A percentile compares a stretch with the other conserved stretches of the same genome.
These are phyloP conservation scores for Kazachstania kunashirensis DNA, from an alignment of 805 yeast species.

Conservation along the genomic window DNA sequence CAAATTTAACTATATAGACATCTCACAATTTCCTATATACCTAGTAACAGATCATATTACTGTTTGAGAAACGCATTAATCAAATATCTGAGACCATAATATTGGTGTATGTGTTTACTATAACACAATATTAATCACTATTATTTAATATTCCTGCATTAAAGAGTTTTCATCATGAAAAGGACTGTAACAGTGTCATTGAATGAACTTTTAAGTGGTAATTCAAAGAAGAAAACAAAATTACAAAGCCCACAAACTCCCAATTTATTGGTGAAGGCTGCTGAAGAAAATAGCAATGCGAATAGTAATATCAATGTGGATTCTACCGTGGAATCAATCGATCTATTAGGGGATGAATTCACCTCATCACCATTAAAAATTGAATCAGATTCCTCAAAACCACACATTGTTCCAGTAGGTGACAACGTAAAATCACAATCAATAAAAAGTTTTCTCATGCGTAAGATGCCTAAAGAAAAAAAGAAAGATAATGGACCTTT, in stretches of 20 bases:
- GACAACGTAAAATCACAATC: constrained; percentile 8
- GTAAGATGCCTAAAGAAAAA: constrained; percentile 4
- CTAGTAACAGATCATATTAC: no score
- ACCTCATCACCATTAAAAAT: constrained; percentile 9
- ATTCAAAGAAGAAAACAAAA: constrained; percentile 7
- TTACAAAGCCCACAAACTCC: not conserved
- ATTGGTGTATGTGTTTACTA: no score
- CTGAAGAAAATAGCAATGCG: constrained; percentile 1
- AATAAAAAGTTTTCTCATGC: constrained; percentile 15
- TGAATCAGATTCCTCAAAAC: not conserved
- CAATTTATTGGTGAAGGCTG: not conserved
- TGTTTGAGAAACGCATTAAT: no score
- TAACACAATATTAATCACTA: no score
- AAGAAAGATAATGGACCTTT: not conserved
- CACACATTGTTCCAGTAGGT: constrained; percentile 7
- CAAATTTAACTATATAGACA: no score
- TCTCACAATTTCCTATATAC: no score
- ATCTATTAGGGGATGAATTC: not conserved
- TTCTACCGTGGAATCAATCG: constrained; percentile 6
- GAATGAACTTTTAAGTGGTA: constrained; percentile 17
- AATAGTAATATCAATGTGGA: not conserved
- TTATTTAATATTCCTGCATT: no score
- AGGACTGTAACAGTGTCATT: constrained; percentile 9
- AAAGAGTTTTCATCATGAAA: no score
- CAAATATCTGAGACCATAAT: no score